A percentile compares a stretch with the other conserved stretches of the same genome.
phyloP scores from a whole-genome alignment of 2,329 filamentous ascomycete genomes.

The Pseudogymnoascus sp. region DNA sequence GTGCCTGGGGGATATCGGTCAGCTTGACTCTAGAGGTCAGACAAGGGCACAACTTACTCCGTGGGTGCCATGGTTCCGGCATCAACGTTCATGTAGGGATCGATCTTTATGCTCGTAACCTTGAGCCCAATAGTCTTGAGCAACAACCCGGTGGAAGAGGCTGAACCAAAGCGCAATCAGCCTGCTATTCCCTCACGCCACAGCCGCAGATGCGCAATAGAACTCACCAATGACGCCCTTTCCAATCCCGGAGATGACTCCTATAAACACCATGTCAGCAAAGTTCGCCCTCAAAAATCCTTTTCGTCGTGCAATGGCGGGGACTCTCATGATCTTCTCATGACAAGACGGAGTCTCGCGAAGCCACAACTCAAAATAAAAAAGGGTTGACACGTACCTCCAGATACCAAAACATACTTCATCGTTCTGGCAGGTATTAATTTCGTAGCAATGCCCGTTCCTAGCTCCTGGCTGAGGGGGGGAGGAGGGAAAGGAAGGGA shows the following conservation, averaged over 20 bases:
- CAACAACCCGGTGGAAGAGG: conserved; percentile 63
- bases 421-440: conserved; percentile 39
- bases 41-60: conserved; percentile 39
- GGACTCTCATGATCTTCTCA: not conserved
- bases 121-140: conserved; percentile 75
- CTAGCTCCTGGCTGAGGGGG: conserved; percentile 4
- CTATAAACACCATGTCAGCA: conserved; percentile 23
- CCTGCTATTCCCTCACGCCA: conserved; percentile 7
- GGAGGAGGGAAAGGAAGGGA: not conserved
- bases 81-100: conserved; percentile 69
- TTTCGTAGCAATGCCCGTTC: conserved; percentile 8
- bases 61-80: conserved; percentile 63
- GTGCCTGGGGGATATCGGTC: conserved; percentile 44
- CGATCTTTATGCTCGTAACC: conserved; percentile 60
- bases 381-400: conserved; percentile 42
- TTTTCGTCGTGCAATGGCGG: not conserved
- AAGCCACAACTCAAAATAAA: not conserved
- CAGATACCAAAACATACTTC: conserved; percentile 76
- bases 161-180: conserved; percentile 33
- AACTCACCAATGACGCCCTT: conserved; percentile 58
- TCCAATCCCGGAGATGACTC: conserved; percentile 48
- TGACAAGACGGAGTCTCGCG: not conserved
- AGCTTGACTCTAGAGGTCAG: conserved; percentile 21
- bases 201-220: conserved; percentile 11
- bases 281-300: not conserved